These are phyloP conservation scores for Botryotinia calthae DNA, from an alignment of 2,329 filamentous ascomycete genomes.

Conservation along the genomic window DNA sequence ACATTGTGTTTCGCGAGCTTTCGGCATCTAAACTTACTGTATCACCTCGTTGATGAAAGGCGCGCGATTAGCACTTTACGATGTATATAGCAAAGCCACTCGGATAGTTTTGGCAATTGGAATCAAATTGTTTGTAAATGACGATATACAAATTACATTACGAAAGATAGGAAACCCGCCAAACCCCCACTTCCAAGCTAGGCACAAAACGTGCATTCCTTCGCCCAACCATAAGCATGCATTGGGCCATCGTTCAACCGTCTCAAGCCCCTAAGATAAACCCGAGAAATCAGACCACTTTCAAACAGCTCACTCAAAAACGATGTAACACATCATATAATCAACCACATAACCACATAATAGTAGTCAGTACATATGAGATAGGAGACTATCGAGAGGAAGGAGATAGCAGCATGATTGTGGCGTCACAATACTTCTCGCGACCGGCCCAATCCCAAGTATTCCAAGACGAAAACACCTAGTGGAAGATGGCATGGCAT, in stretches of 20 bases:
- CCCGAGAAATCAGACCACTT: conserved; percentile 4
- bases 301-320: not conserved
- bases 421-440: not conserved
- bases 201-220: not conserved
- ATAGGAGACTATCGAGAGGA: not conserved
- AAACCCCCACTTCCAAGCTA: not conserved
- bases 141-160: not conserved
- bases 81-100: not conserved
- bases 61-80: too few species aligned
- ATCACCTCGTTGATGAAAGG: not conserved
- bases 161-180: not conserved
- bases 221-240: not conserved
- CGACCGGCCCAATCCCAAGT: not conserved
- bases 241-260: not conserved
- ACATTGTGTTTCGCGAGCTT: not conserved
- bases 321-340: not conserved
- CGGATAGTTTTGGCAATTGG: not conserved
- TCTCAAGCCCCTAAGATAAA: not conserved
- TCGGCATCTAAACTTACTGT: not conserved
- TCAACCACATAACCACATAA: not conserved
- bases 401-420: not conserved
- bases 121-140: not conserved
- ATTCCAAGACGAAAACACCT: too few species aligned
- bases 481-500: not conserved
- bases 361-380: not conserved